Evolutionary conservation across 176 grass and related monocot genomes (phyloP).

Genomic region (Aegilops bicornis): DNA sequence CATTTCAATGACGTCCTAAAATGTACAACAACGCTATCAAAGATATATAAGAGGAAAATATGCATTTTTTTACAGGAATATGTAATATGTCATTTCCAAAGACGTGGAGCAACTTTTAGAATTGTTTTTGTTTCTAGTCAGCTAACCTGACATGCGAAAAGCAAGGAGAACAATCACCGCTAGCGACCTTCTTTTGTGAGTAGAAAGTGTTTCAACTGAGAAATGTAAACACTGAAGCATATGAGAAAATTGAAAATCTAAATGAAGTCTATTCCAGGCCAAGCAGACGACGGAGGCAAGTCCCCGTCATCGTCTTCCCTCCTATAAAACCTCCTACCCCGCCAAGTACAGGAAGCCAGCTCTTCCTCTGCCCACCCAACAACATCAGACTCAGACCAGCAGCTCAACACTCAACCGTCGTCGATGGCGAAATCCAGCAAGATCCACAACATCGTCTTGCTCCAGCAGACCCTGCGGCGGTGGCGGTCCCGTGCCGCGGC

Average conservation of each 20-base stretch:
- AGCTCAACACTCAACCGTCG: not conserved
- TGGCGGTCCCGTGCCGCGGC: conserved; percentile 66
- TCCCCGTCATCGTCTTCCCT: not conserved
- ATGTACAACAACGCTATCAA: not conserved
- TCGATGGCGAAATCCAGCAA: conserved; percentile 81
- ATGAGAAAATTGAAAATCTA: no score
- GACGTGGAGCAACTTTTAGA: no score
- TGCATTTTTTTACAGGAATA: no score
- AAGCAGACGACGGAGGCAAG: conserved; percentile 10
- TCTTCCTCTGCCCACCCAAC: not conserved
- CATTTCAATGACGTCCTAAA: no score
- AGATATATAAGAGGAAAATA: not conserved
- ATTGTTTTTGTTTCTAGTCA: no score
- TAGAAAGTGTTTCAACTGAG: no score
- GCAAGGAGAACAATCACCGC: no score
- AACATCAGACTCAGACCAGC: not conserved
- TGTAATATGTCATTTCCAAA: no score
- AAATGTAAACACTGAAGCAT: no score
- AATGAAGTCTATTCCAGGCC: not conserved
- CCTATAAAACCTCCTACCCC: conserved; percentile 14
- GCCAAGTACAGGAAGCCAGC: conserved; percentile 9
- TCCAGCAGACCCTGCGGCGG: conserved; percentile 66
- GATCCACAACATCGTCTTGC: conserved; percentile 80
- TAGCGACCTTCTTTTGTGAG: no score
- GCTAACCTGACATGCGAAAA: no score